These are phyloP conservation scores for Aspergillus avenaceus DNA, from an alignment of 495 filamentous ascomycete species.

Conservation along the genomic window DNA sequence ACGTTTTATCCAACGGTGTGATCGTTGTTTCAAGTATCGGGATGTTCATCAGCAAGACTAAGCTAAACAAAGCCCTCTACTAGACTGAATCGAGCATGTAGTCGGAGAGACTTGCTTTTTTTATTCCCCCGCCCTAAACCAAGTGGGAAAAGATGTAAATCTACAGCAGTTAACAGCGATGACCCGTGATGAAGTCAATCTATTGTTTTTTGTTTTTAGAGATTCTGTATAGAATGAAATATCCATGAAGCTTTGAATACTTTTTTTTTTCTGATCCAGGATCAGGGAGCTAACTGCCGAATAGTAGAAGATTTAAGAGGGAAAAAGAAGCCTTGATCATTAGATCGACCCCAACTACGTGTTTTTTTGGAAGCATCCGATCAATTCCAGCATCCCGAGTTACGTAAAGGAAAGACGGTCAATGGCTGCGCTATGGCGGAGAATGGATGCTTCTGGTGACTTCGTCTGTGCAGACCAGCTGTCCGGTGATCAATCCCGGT, in stretches of 20 bases:
- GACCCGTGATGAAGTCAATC: too few species aligned
- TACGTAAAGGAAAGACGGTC: constrained; percentile 25
- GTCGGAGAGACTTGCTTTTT: not conserved
- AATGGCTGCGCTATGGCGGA: constrained; percentile 12
- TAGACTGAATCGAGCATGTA: not conserved
- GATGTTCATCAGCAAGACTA: not conserved
- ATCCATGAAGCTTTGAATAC: not conserved
- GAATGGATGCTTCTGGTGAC: constrained; percentile 9
- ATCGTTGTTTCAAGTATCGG: too few species aligned
- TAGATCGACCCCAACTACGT: not conserved
- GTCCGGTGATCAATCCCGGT: constrained; percentile 4
- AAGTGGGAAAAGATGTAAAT: not conserved
- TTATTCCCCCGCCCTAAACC: not conserved
- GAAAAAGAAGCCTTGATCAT: not conserved
- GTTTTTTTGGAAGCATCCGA: constrained; percentile 3
- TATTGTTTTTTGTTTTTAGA: too few species aligned
- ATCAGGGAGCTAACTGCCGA: not conserved
- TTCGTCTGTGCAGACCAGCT: not conserved
- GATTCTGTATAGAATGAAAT: too few species aligned
- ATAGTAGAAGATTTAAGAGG: not conserved
- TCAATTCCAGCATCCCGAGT: constrained; percentile 9
- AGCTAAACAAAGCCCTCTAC: not conserved
- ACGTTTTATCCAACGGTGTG: too few species aligned
- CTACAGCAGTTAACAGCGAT: not conserved
- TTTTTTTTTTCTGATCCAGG: not conserved